A percentile compares a stretch with the other conserved stretches of the same genome.
Conservation (phyloP, 2,329 filamentous ascomycete species). For the Colletotrichum lentis region DNA sequence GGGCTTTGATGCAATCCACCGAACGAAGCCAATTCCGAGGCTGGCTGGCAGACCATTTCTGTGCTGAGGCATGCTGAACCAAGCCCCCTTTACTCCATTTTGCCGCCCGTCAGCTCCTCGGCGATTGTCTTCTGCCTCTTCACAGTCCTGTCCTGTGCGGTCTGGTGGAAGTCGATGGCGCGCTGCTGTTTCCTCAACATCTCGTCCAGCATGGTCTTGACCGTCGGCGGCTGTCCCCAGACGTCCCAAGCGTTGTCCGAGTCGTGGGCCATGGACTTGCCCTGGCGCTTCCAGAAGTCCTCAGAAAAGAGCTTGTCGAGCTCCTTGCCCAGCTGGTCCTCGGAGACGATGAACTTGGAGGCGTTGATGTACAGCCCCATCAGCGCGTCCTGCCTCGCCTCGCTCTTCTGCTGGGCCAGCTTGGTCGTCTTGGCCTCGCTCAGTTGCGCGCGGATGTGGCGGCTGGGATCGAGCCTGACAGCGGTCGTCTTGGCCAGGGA, state of each 20-base stretch:
- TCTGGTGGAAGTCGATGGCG: constrained; percentile 42
- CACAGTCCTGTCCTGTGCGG: constrained; percentile 55
- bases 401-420: constrained; percentile 60
- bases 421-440: constrained; percentile 53
- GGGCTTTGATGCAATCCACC: constrained; percentile 14
- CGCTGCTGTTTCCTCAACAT: constrained; percentile 42
- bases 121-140: constrained; percentile 64
- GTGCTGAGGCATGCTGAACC: constrained; percentile 36
- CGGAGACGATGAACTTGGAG: constrained; percentile 83
- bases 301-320: constrained; percentile 81
- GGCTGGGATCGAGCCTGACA: constrained; percentile 68
- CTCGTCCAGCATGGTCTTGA: constrained; percentile 56
- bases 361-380: constrained; percentile 92
- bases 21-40: constrained; percentile 9
- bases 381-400: constrained; percentile 73
- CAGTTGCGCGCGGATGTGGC: constrained; percentile 61
- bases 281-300: constrained; percentile 59
- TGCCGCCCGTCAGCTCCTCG: constrained; percentile 68
- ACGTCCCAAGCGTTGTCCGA: constrained; percentile 62
- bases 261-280: constrained; percentile 44
- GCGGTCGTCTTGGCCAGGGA: constrained; percentile 58
- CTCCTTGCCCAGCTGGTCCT: constrained; percentile 75
- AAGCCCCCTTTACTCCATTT: constrained; percentile 54
- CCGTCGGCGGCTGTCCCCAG: constrained; percentile 55
- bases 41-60: constrained; percentile 20